phyloP scores from a whole-genome alignment of 1,284 basidiomycete genomes.

The Volvariella volvacea region DNA sequence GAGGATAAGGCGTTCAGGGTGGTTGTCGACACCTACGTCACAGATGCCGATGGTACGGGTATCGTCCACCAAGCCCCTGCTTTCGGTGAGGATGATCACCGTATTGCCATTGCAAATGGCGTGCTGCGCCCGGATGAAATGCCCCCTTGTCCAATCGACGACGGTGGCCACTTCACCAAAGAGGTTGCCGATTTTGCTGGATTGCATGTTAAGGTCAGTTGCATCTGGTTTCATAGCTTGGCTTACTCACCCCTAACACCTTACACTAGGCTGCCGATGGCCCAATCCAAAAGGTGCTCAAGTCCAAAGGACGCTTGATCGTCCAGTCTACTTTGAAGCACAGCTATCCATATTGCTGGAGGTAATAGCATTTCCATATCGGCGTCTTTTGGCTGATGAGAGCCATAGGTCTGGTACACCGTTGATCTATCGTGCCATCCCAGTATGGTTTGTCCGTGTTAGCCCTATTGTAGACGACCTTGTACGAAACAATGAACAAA shows the following conservation, averaged over 20 bases:
- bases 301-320: slow-evolving; percentile 83
- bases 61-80: slow-evolving; percentile 99
- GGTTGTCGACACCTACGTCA: slow-evolving; percentile 90
- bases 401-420: slow-evolving; percentile 81
- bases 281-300: slow-evolving; percentile 88
- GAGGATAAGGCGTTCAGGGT: slow-evolving; percentile 92
- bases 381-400: slow-evolving; percentile 3
- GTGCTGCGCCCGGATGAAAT: slow-evolving; percentile 82
- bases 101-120: slow-evolving; percentile 82
- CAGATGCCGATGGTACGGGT: slow-evolving; percentile 90
- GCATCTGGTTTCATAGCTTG: background rate
- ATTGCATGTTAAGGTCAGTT: slow-evolving; percentile 80
- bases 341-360: slow-evolving; percentile 97
- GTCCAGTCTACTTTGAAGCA: slow-evolving; percentile 86
- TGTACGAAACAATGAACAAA: slow-evolving; percentile 86
- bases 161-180: slow-evolving; percentile 81
- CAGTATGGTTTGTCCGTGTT: slow-evolving; percentile 95
- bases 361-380: slow-evolving; percentile 40
- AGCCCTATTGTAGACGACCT: slow-evolving; percentile 81
- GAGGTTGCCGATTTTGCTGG: slow-evolving; percentile 91
- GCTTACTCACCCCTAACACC: background rate
- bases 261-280: slow-evolving; percentile 78
- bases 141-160: slow-evolving; percentile 95
- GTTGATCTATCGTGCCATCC: slow-evolving; percentile 94
- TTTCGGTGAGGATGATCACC: slow-evolving; percentile 99